Percentiles rank a stretch among this genome's conserved stretches.
These are phyloP conservation scores for Monsonia emarginata DNA, from an alignment of 441 rosid genomes.

Conservation along the genomic window DNA sequence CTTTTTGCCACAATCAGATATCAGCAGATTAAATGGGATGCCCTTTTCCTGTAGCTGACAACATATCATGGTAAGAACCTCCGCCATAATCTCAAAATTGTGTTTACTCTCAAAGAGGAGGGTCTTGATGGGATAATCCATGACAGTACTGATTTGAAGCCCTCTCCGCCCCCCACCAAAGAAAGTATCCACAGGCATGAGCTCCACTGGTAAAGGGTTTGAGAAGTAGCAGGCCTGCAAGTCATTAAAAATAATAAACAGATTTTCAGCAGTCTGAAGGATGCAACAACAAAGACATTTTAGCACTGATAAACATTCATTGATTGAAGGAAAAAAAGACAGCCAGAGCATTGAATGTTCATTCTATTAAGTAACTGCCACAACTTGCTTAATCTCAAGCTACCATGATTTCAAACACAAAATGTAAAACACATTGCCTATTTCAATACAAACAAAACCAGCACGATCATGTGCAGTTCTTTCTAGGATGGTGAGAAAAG, in stretches of 20 bases:
- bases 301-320: neutral
- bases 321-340: neutral
- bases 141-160: conserved; percentile 20
- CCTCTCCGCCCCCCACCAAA: conserved; percentile 19
- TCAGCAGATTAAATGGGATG: conserved; percentile 26
- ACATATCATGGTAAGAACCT: conserved; percentile 23
- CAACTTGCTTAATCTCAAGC: neutral
- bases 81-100: conserved; percentile 24
- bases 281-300: neutral
- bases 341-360: neutral
- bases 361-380: neutral
- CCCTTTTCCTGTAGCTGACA: conserved; percentile 22
- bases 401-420: neutral
- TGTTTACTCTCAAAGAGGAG: conserved; percentile 24
- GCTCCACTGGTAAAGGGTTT: conserved; percentile 34
- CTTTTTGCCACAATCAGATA: conserved; percentile 29
- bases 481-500: neutral
- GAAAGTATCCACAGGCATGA: conserved; percentile 26
- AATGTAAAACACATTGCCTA: neutral
- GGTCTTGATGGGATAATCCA: conserved; percentile 33
- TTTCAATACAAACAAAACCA: neutral
- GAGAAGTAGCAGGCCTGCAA: conserved; percentile 38
- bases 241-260: conserved; percentile 1
- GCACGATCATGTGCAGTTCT: neutral
- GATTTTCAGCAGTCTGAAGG: neutral